A percentile compares a stretch with the other conserved stretches of the same genome.
These are phyloP conservation scores for Polygonum maritimum DNA, from an alignment of 148 eudicot species.

Conservation along the genomic window DNA sequence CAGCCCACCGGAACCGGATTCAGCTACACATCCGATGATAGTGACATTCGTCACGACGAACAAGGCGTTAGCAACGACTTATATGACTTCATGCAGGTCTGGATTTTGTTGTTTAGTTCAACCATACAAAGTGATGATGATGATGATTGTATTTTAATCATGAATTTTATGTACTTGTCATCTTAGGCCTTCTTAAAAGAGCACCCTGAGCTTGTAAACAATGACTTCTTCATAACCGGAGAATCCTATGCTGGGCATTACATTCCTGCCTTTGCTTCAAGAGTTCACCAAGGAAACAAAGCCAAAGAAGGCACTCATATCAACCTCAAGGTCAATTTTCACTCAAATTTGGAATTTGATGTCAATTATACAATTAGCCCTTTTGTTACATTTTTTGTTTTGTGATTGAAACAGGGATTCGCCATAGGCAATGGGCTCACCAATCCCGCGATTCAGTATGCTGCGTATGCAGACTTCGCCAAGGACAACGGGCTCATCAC, in stretches of 20 bases:
- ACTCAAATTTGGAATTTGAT: background rate
- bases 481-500: constrained; percentile 68
- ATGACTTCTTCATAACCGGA: constrained; percentile 90
- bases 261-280: constrained; percentile 89
- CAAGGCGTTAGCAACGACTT: constrained; percentile 58
- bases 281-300: constrained; percentile 73
- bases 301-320: constrained; percentile 67
- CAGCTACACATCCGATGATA: constrained; percentile 46
- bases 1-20: constrained; percentile 91
- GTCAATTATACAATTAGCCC: background rate
- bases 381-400: background rate
- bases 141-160: constrained; percentile 14
- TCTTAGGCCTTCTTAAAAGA: constrained; percentile 50
- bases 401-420: background rate
- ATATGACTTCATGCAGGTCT: constrained; percentile 81
- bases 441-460: constrained; percentile 55
- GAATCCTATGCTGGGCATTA: constrained; percentile 98
- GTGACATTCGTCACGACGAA: constrained; percentile 51
- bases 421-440: constrained; percentile 11
- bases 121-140: background rate
- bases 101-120: background rate
- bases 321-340: constrained; percentile 61
- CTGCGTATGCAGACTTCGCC: constrained; percentile 86
- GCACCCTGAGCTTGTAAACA: constrained; percentile 56
- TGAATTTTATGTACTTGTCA: background rate